A percentile compares a stretch with the other conserved stretches of the same genome.
Evolutionary conservation across 2,329 filamentous ascomycete genomes (phyloP).

Genomic region (Cordyceps sp.): DNA sequence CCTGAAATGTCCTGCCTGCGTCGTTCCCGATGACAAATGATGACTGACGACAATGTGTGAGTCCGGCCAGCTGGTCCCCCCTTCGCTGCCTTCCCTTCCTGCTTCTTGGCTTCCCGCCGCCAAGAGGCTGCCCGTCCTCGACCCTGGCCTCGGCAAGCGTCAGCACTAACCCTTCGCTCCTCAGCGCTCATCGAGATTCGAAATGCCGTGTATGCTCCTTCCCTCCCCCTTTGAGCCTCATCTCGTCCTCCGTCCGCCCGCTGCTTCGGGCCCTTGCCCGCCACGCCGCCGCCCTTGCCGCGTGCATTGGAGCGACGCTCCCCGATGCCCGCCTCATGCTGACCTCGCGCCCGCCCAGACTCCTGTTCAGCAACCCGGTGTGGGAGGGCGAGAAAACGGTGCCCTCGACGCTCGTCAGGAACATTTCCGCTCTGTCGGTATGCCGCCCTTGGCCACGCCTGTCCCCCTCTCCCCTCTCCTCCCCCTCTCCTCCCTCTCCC

Average conservation of each 20-base stretch:
- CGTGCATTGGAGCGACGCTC: no score
- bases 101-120: conserved; percentile 3
- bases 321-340: conserved; percentile 4
- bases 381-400: conserved; percentile 32
- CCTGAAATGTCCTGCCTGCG: conserved; percentile 16
- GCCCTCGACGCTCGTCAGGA: conserved; percentile 36
- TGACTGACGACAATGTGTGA: conserved; percentile 27
- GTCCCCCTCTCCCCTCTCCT: background rate
- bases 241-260: background rate
- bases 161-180: conserved; percentile 16
- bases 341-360: conserved; percentile 17
- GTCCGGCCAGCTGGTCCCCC: conserved; percentile 8
- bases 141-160: conserved; percentile 3
- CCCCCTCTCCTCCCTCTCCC: background rate
- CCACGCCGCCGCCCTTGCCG: no score
- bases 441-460: conserved; percentile 15
- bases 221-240: background rate
- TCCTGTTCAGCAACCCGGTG: conserved; percentile 43
- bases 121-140: conserved; percentile 2
- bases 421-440: conserved; percentile 39
- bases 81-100: conserved; percentile 1
- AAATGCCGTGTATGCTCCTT: conserved; percentile 28
- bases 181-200: conserved; percentile 30
- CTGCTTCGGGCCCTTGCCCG: no score
- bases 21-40: conserved; percentile 17